phyloP scores from a whole-genome alignment of 2,329 filamentous ascomycete species.

The Paraphaeosphaeria sporulosa region DNA sequence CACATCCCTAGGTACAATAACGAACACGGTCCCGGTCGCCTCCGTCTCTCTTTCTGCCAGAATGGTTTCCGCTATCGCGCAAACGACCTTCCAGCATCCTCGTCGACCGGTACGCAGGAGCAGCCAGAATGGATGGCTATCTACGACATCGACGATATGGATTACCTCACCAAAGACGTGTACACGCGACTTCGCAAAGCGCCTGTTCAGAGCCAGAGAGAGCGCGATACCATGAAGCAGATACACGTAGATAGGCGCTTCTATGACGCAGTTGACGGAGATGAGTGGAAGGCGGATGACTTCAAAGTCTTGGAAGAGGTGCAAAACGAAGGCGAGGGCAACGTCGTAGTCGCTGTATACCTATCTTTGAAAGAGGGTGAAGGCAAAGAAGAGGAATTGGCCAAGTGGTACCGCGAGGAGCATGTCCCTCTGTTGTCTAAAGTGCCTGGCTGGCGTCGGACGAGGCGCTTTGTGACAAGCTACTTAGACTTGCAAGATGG shows the following conservation, averaged over 20 bases:
- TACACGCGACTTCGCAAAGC: constrained; percentile 72
- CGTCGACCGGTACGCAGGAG: constrained; percentile 41
- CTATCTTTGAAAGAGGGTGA: constrained; percentile 64
- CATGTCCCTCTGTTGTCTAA: constrained; percentile 75
- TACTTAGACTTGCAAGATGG: constrained; percentile 57
- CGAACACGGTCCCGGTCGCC: constrained; percentile 83
- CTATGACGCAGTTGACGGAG: constrained; percentile 68
- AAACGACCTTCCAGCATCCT: constrained; percentile 59
- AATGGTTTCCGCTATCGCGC: constrained; percentile 84
- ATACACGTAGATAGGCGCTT: constrained; percentile 75
- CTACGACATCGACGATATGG: constrained; percentile 82
- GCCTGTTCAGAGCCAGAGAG: constrained; percentile 64
- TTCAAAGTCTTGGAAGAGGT: constrained; percentile 69
- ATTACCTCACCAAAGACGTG: constrained; percentile 71
- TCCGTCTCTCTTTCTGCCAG: constrained; percentile 75
- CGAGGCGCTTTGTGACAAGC: constrained; percentile 73
- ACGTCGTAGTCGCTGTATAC: constrained; percentile 69
- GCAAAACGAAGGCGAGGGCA: constrained; percentile 61
- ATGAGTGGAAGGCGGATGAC: constrained; percentile 61
- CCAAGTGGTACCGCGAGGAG: constrained; percentile 77
- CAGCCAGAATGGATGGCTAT: constrained; percentile 77
- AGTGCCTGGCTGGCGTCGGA: constrained; percentile 80
- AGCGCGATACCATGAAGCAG: constrained; percentile 68
- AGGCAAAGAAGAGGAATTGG: constrained; percentile 61
- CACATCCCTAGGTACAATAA: constrained; percentile 72